Evolutionary conservation across 1,284 basidiomycete genomes (phyloP).

Genomic region (Phylloporus gajari): DNA sequence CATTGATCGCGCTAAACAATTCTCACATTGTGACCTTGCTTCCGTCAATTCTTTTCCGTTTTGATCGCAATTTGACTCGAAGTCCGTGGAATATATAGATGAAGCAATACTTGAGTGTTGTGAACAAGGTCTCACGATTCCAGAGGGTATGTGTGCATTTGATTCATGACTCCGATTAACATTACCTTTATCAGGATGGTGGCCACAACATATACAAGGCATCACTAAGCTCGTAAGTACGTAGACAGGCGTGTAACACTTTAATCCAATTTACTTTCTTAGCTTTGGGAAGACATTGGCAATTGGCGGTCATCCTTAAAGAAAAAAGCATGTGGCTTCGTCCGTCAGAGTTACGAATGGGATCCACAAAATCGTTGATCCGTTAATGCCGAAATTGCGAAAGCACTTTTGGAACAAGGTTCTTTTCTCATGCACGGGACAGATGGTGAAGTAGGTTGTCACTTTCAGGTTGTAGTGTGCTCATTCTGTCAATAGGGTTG

Average conservation of each 20-base stretch:
- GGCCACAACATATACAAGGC: not conserved
- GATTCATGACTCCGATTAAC: not conserved
- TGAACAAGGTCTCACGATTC: not conserved
- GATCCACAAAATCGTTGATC: not conserved
- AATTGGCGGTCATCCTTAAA: not conserved
- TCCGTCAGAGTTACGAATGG: slow-evolving; percentile 5
- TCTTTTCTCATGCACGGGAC: not conserved
- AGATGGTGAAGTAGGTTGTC: not conserved
- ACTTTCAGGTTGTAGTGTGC: not conserved
- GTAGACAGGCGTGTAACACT: not conserved
- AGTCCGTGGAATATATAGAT: not conserved
- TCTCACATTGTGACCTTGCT: not conserved
- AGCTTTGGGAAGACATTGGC: slow-evolving; percentile 10
- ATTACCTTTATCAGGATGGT: not conserved
- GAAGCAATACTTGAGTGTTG: not conserved
- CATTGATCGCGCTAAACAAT: not conserved
- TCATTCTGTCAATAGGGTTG: not conserved
- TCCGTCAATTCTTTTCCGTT: not conserved
- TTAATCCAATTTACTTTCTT: not conserved
- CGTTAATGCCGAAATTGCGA: not conserved
- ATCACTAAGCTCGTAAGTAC: not conserved
- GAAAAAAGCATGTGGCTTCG: not conserved
- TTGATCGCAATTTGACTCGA: not conserved
- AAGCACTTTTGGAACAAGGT: not conserved
- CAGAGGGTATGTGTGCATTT: not conserved